Base-by-base conservation (phyloP, 169 alveolate species). In the Toxoplasma gondii region DNA sequence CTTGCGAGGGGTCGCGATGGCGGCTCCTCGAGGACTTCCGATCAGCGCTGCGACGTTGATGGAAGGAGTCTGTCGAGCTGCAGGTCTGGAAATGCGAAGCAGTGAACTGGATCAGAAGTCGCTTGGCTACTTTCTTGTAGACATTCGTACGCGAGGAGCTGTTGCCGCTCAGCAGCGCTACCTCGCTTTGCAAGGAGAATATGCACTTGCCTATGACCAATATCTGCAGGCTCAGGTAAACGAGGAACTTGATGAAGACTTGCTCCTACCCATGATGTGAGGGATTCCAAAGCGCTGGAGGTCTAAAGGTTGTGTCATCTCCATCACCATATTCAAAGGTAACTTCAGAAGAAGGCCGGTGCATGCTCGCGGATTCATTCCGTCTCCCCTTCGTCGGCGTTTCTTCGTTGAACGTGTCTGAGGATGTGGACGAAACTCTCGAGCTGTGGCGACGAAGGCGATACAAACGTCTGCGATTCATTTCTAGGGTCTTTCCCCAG, bases 101-200 rank as follows among this genome's bases (percentile, higher is more conserved):
- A 43, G 69, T 22, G 90, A 82, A 10, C 10, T 82, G 69, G 39
- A 24, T 19, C 90, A 24, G 31, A 43, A 82, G 69, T 41, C 39
- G 67, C 90, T 82, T 5, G 90, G 90, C 69, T 19, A n/a, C 19
- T 17, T 82, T 27, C 90, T 82, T n/a, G 36, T 41, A 0, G 90
- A 82, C 16, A 41, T 82, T 19, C 90, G 90, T 2, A 0, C 67
- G 34, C 90, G 67, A 43, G 90, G 90, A 17, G 90, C 90, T 0
- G 90, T 44, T 7, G 67, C 67, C 38, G 90, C 90, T 16, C 90
- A 82, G 90, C 90, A 82, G 38, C 90, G 39, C n/a, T 44, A 82
- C 39, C 58, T 36, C 39, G 36, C 90, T 31, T 49, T 82, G 38
- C 90, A 82, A 41, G 67, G 90, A 27, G 69, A 82, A 45, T 82